These are phyloP conservation scores for Acanthamoeba healyi DNA, from an alignment of 208 protist species.

Conservation along the genomic window DNA sequence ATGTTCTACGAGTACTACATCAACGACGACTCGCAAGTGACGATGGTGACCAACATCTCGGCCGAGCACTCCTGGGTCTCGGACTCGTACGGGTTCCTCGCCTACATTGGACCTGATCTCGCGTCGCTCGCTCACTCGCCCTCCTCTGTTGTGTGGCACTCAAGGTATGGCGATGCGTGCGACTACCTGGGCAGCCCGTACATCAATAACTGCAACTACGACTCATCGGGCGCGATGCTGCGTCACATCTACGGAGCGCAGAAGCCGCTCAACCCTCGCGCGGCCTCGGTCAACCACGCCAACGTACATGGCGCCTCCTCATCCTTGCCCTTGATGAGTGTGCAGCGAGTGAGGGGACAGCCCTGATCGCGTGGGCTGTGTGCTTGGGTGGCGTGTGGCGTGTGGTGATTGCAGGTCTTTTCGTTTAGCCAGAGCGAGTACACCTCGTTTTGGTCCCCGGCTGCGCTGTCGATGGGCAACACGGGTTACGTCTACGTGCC, in stretches of 20 bases:
- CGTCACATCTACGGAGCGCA: constrained; percentile 23
- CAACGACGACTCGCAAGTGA: background rate
- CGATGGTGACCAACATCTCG: constrained; percentile 16
- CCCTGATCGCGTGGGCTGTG: too few species aligned
- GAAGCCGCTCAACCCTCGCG: background rate
- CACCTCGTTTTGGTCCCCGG: background rate
- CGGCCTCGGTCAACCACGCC: background rate
- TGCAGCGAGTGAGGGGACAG: too few species aligned
- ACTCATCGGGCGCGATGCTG: constrained; percentile 15
- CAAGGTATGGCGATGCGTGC: constrained; percentile 6
- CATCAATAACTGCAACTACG: constrained; percentile 47
- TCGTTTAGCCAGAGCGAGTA: constrained; percentile 24
- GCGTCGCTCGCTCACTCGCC: too few species aligned
- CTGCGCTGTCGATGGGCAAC: background rate
- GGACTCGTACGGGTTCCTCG: background rate
- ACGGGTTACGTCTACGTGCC: constrained; percentile 41
- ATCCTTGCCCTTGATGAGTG: background rate
- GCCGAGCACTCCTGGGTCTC: constrained; percentile 22
- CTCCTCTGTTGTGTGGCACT: background rate
- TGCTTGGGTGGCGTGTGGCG: too few species aligned
- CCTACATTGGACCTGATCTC: background rate
- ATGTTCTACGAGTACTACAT: constrained; percentile 60
- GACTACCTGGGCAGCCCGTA: background rate
- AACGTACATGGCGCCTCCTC: background rate
- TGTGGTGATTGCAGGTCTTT: constrained; percentile 4